These are phyloP conservation scores for Patellifolia procumbens DNA, from an alignment of 179 eudicot genomes.

Conservation along the genomic window DNA sequence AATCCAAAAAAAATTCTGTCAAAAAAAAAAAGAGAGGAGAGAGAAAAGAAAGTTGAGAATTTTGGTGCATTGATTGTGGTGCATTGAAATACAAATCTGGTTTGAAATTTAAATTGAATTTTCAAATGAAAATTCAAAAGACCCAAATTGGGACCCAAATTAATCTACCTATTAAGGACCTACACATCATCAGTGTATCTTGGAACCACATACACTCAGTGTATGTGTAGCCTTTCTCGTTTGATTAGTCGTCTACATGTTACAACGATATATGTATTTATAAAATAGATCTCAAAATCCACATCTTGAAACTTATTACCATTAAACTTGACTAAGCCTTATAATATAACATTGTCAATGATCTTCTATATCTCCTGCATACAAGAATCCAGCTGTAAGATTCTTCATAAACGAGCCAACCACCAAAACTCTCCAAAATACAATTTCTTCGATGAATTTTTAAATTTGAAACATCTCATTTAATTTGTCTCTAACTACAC, in stretches of 20 bases:
- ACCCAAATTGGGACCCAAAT: too few relatives aligned
- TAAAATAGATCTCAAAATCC: neutral
- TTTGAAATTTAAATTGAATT: too few relatives aligned
- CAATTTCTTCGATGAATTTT: neutral
- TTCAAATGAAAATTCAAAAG: too few relatives aligned
- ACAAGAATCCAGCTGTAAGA: neutral
- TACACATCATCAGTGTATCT: too few relatives aligned
- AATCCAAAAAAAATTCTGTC: too few relatives aligned
- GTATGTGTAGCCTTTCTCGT: too few relatives aligned
- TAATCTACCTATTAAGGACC: too few relatives aligned
- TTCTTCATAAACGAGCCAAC: neutral
- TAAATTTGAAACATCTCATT: neutral
- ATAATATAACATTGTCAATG: neutral
- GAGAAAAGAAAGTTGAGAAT: too few relatives aligned
- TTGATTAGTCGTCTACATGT: conserved; percentile 7
- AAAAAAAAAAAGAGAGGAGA: too few relatives aligned
- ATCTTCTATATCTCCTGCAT: neutral
- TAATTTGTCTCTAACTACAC: neutral
- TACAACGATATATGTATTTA: neutral
- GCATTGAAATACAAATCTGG: too few relatives aligned
- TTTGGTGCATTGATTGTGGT: too few relatives aligned
- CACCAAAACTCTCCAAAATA: neutral
- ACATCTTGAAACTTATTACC: neutral
- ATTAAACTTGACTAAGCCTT: neutral
- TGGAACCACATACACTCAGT: too few relatives aligned